Evolutionary conservation across 345 rosid species (phyloP).

Genomic region (Ceriops decandra): DNA sequence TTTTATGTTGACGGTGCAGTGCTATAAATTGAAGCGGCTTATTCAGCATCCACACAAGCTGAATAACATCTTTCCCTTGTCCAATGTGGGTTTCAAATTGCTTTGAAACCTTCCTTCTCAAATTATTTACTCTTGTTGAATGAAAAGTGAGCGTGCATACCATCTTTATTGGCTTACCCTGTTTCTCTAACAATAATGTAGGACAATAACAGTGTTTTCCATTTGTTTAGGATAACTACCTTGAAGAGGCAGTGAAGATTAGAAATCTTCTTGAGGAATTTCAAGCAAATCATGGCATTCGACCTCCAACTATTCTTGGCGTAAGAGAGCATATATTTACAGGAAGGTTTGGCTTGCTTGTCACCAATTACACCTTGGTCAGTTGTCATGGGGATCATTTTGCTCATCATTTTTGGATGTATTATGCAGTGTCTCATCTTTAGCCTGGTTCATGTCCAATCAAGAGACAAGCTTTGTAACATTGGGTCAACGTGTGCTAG

Average conservation of each 20-base stretch:
- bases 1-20: no score
- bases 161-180: neutral
- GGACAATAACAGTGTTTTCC: conserved; percentile 1
- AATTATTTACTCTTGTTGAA: no score
- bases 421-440: conserved; percentile 87
- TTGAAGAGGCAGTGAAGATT: conserved; percentile 98
- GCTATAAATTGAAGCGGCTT: no score
- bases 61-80: no score
- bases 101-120: no score
- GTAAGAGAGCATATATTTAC: conserved; percentile 95
- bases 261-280: conserved; percentile 97
- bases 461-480: conserved; percentile 99
- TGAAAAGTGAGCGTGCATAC: no score
- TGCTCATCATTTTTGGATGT: conserved; percentile 21
- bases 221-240: conserved; percentile 77
- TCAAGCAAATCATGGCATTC: conserved; percentile 84
- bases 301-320: conserved; percentile 94
- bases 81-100: no score
- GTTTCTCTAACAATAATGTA: neutral
- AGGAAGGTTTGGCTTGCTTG: conserved; percentile 60
- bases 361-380: conserved; percentile 4
- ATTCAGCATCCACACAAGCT: no score
- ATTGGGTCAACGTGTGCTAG: conserved; percentile 91
- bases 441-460: conserved; percentile 99
- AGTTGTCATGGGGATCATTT: conserved; percentile 17